These are phyloP conservation scores for Eucalyptus marginata DNA, from an alignment of 345 rosid species.

Conservation along the genomic window DNA sequence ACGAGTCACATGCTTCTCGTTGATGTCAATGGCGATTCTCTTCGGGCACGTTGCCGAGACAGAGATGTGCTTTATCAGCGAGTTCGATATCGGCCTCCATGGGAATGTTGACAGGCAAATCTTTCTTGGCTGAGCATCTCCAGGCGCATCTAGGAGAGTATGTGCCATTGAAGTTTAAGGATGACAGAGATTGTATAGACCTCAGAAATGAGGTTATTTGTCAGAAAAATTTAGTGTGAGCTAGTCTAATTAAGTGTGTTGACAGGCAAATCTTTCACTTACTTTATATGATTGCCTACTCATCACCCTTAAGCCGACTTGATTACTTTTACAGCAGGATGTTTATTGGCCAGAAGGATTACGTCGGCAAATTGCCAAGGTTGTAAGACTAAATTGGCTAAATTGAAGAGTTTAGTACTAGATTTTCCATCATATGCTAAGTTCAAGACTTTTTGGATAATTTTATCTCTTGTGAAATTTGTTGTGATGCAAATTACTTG, in stretches of 20 bases:
- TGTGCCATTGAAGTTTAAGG: neutral
- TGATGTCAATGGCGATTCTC: neutral
- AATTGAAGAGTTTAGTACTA: accelerated
- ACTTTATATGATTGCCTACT: accelerated
- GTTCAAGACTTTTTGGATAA: accelerated
- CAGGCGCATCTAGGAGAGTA: neutral
- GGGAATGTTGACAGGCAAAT: neutral
- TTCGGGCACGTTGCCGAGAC: neutral
- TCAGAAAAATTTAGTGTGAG: too few species aligned
- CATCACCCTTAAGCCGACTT: neutral
- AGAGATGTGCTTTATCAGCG: neutral
- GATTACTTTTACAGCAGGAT: accelerated
- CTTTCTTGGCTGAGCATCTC: neutral
- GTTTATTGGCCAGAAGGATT: accelerated
- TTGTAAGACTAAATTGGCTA: neutral
- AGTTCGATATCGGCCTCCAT: neutral
- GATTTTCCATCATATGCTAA: accelerated
- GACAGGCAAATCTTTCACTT: neutral
- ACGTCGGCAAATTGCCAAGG: accelerated
- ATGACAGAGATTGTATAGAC: too few species aligned
- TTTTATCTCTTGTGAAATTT: neutral
- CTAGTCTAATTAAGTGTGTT: too few species aligned
- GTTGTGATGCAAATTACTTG: neutral
- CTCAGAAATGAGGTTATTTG: too few species aligned
- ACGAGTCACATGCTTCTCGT: neutral